phyloP scores from a whole-genome alignment of 2,329 filamentous ascomycete species.

The Amesomyces nigricolor region DNA sequence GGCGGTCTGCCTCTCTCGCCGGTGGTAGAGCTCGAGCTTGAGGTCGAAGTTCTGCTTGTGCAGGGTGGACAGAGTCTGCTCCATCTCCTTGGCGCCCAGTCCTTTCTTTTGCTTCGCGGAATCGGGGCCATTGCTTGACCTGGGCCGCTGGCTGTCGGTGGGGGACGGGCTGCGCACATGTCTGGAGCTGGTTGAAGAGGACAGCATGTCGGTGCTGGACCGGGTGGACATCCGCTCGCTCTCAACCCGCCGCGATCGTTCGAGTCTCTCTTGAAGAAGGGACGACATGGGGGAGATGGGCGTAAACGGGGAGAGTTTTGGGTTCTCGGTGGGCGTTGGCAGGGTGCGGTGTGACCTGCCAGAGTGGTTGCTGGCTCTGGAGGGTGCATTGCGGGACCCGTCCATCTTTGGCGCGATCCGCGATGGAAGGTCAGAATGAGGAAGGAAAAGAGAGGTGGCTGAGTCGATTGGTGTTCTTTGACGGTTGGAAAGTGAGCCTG shows the following conservation, averaged over 20 bases:
- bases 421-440: not conserved
- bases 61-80: slow-evolving; percentile 62
- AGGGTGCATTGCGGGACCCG: not conserved
- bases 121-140: slow-evolving; percentile 40
- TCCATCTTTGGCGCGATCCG: slow-evolving; percentile 1
- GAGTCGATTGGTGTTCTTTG: not conserved
- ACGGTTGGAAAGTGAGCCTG: not conserved
- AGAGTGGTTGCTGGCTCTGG: not conserved
- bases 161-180: slow-evolving; percentile 37
- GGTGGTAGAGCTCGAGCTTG: slow-evolving; percentile 66
- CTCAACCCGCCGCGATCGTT: slow-evolving; percentile 46
- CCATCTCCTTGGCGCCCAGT: slow-evolving; percentile 62
- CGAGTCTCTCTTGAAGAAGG: slow-evolving; percentile 52
- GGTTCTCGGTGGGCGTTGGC: not conserved
- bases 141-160: slow-evolving; percentile 36
- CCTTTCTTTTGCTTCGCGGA: slow-evolving; percentile 46
- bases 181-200: slow-evolving; percentile 36
- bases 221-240: slow-evolving; percentile 39
- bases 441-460: not conserved
- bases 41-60: slow-evolving; percentile 75
- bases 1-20: slow-evolving; percentile 56
- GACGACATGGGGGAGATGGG: slow-evolving; percentile 38
- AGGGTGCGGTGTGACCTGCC: not conserved
- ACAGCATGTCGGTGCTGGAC: slow-evolving; percentile 35
- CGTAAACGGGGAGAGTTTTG: not conserved